phyloP scores from a whole-genome alignment of 805 yeast species.

The Wickerhamomyces hampshirensis region DNA sequence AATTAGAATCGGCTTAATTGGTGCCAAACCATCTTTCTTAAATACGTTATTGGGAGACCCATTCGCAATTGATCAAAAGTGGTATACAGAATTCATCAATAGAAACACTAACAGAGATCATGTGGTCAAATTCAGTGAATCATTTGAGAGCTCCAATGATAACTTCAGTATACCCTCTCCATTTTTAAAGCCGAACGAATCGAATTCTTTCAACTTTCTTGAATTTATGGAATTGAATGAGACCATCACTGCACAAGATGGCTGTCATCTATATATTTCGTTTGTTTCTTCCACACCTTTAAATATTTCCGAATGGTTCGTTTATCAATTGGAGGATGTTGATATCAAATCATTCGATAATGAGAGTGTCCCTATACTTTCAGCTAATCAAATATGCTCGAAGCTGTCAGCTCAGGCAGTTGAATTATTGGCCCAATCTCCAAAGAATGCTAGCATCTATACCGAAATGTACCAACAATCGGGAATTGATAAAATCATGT shows the following conservation, averaged over 20 bases:
- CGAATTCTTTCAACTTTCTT: conserved; percentile 3
- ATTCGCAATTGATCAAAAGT: conserved; percentile 26
- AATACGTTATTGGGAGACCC: conserved; percentile 29
- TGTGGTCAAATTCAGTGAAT: conserved; percentile 20
- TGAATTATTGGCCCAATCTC: conserved; percentile 23
- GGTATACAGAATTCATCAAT: conserved; percentile 21
- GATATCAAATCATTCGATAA: conserved; percentile 10
- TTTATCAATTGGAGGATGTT: conserved; percentile 15
- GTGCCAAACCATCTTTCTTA: conserved; percentile 20
- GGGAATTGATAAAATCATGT: conserved; percentile 18
- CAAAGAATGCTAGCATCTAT: conserved; percentile 24
- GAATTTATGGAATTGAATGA: conserved; percentile 26
- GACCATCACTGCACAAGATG: conserved; percentile 13
- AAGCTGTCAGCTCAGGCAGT: conserved; percentile 19
- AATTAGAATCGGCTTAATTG: conserved; percentile 27
- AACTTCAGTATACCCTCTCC: conserved; percentile 27
- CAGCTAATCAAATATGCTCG: conserved; percentile 24
- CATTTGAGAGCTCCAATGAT: conserved; percentile 16
- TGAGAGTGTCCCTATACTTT: conserved; percentile 9
- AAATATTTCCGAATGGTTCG: conserved; percentile 16
- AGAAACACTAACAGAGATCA: conserved; percentile 4
- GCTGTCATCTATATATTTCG: conserved; percentile 27
- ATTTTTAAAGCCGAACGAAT: conserved; percentile 6
- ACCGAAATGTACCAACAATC: conserved; percentile 21
- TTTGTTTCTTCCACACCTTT: conserved; percentile 14